Evolutionary conservation across 805 yeast species (phyloP), one percentile per base, ranked within the genome.

Genomic region (Ogataea allantospora): DNA sequence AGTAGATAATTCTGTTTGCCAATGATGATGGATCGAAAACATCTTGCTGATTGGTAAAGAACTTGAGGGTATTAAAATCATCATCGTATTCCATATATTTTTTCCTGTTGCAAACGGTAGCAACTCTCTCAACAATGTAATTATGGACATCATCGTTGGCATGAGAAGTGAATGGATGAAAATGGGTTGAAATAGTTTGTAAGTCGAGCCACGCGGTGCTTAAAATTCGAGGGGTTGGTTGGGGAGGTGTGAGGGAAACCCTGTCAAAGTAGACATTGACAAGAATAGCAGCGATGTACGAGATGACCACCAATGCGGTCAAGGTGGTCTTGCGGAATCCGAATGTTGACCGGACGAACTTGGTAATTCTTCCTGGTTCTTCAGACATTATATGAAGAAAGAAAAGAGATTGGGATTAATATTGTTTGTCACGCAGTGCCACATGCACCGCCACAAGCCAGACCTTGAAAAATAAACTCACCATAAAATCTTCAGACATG

Each of bases 101-200:
- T 18, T 50, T 51, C 5, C 35, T 33, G 2, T 36, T 24, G 7
- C 71, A 58, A 3, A 76, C 48, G 4, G 54, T 42, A 7, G 53
- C 47, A 3, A 75, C 72, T 44, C 78, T 67, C 5, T 58, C 44
- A 17, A 69, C 44, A 27, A 89, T 57, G 53, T 80, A 84, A 47
- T 78, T 81, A 58, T 83, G 91, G 10, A 88, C 88, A 20, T 66
- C 67, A 58, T 83, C 91, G 60, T 87, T 88, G 10, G 80, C 85
- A 41, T 67, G 77, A 0, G 95, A 81, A 16, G 78, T 77, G 60
- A 83, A 89, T 1, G 96, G 88, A 62, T 89, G 97, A 36, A 78
- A 79, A 18, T 69, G 56, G 21, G 63, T 52, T 0, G 93, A 83
- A 8, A 89, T 80, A 3, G 62, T 57, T 56, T 88, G 95, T 33